Evolutionary conservation across 495 filamentous ascomycete species (phyloP).

Genomic region (Neohortaea acidophila): DNA sequence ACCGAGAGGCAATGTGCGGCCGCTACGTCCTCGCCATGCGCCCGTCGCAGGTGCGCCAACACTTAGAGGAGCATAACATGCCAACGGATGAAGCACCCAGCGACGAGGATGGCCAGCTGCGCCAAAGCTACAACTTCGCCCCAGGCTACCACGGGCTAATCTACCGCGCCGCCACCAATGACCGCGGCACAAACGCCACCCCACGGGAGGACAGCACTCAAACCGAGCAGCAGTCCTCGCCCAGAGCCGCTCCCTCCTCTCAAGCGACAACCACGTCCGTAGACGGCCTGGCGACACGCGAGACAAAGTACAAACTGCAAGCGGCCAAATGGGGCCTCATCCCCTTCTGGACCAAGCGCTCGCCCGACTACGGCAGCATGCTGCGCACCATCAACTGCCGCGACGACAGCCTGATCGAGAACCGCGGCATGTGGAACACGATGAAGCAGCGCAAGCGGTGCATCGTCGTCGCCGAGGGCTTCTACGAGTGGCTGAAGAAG

Average conservation of each 20-base stretch:
- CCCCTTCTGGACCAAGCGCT: constrained; percentile 81
- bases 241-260: constrained; percentile 6
- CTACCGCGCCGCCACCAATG: constrained; percentile 60
- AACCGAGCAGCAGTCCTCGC: constrained; percentile 8
- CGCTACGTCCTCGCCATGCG: constrained; percentile 61
- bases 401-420: constrained; percentile 65
- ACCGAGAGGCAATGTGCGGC: constrained; percentile 90
- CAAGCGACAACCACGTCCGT: background rate
- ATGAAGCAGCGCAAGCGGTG: constrained; percentile 87
- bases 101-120: constrained; percentile 44
- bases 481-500: constrained; percentile 93
- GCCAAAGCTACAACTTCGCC: constrained; percentile 84
- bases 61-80: constrained; percentile 60
- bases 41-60: constrained; percentile 49
- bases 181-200: constrained; percentile 32
- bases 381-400: constrained; percentile 91
- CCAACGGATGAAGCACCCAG: constrained; percentile 60
- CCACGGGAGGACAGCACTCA: constrained; percentile 15
- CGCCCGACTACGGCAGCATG: constrained; percentile 56
- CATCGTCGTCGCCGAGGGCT: constrained; percentile 74
- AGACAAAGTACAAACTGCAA: constrained; percentile 62
- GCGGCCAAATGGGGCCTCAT: constrained; percentile 86
- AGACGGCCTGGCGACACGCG: constrained; percentile 14
- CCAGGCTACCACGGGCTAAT: constrained; percentile 75
- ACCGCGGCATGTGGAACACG: constrained; percentile 72